Conservation (phyloP, 768 basidiomycete species). For the Pisolithus albus region DNA sequence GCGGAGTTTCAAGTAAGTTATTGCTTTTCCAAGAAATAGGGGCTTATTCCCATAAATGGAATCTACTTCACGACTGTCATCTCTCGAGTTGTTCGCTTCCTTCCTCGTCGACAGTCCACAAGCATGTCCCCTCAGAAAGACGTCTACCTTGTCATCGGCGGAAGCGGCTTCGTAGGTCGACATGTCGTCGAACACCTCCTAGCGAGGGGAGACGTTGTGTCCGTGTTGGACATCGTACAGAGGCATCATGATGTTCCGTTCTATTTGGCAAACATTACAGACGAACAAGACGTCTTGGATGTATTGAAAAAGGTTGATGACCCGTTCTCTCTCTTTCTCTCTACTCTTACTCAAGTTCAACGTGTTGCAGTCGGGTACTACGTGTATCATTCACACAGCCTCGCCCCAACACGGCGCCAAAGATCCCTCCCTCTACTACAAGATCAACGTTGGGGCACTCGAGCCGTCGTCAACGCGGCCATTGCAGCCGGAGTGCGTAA, state of each 20-base stretch:
- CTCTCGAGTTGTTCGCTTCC: too few relatives aligned
- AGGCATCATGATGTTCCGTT: slow-evolving; percentile 82
- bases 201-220: slow-evolving; percentile 71
- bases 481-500: slow-evolving; percentile 66
- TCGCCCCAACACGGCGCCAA: slow-evolving; percentile 69
- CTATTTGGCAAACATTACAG: slow-evolving; percentile 84
- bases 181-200: slow-evolving; percentile 85
- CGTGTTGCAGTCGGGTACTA: slow-evolving; percentile 60
- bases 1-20: too few relatives aligned
- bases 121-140: slow-evolving; percentile 35
- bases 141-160: slow-evolving; percentile 87
- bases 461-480: slow-evolving; percentile 77
- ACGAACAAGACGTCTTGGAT: slow-evolving; percentile 59
- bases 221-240: slow-evolving; percentile 89
- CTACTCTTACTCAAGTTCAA: neutral
- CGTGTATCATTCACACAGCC: slow-evolving; percentile 93
- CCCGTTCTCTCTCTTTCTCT: neutral
- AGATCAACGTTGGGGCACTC: slow-evolving; percentile 94
- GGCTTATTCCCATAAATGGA: too few relatives aligned
- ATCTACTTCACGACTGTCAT: too few relatives aligned
- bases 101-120: too few relatives aligned
- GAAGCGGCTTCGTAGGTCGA: slow-evolving; percentile 86
- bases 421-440: slow-evolving; percentile 70
- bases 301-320: slow-evolving; percentile 65
- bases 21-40: too few relatives aligned